Conservation (phyloP, 139 green algal species). For the Dunaliella primolecta region DNA sequence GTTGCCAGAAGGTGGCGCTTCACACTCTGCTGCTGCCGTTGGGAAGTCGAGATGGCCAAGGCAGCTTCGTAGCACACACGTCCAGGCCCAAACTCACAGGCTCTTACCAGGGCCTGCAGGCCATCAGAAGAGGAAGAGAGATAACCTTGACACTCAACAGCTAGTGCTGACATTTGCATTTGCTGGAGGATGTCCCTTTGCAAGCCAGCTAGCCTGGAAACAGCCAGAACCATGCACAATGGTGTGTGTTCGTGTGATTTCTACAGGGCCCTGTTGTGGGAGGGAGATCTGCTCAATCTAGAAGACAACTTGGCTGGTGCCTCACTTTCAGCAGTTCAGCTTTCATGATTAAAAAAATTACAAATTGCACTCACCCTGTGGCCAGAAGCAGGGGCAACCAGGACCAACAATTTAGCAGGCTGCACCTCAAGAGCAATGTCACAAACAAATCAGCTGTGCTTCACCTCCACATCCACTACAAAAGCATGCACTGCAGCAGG, state of each 20-base stretch:
- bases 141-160: not conserved
- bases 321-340: too few species aligned
- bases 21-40: not conserved
- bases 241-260: not conserved
- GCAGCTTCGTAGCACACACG: not conserved
- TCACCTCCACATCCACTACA: not conserved
- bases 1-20: not conserved
- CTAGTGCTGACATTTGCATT: not conserved
- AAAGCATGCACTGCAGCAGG: not conserved
- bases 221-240: not conserved
- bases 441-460: not conserved
- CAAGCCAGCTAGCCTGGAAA: not conserved
- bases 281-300: too few species aligned
- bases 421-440: not conserved
- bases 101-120: not conserved
- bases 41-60: not conserved
- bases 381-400: too few species aligned
- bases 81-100: not conserved
- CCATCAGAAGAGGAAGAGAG: not conserved
- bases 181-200: not conserved
- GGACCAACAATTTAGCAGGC: not conserved
- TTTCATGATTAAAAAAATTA: too few species aligned
- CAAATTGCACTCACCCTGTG: too few species aligned
- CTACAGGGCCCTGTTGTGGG: too few species aligned
- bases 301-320: too few species aligned